Percentiles rank a stretch among this genome's conserved stretches.
Evolutionary conservation across 495 filamentous ascomycete genomes (phyloP).

Genomic region (Aspergillus sclerotiicarbonarius): DNA sequence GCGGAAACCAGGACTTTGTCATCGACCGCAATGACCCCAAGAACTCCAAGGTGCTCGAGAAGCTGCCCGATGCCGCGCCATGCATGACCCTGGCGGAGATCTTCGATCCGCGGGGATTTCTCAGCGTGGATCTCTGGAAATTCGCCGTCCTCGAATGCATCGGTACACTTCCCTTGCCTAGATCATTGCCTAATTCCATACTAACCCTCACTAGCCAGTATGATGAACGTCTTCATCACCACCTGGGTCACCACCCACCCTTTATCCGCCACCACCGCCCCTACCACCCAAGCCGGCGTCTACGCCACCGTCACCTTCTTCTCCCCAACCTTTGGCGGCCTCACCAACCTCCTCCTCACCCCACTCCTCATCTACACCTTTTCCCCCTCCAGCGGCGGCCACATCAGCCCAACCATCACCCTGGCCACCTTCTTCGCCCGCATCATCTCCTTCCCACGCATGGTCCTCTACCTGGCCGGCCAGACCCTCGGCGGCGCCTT

Average conservation of each 20-base stretch:
- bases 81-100: slow-evolving; percentile 38
- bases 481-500: slow-evolving; percentile 45
- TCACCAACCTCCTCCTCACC: slow-evolving; percentile 46
- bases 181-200: too few relatives aligned
- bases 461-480: slow-evolving; percentile 41
- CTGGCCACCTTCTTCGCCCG: slow-evolving; percentile 51
- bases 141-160: slow-evolving; percentile 41
- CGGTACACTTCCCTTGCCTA: slow-evolving; percentile 21
- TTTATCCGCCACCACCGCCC: slow-evolving; percentile 13
- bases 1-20: slow-evolving; percentile 47
- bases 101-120: slow-evolving; percentile 38
- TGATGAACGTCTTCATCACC: slow-evolving; percentile 30
- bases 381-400: slow-evolving; percentile 49
- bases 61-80: slow-evolving; percentile 45
- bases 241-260: slow-evolving; percentile 26
- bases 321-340: slow-evolving; percentile 33
- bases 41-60: slow-evolving; percentile 32
- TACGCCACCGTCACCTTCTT: slow-evolving; percentile 30
- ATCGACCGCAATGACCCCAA: slow-evolving; percentile 37
- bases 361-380: slow-evolving; percentile 51
- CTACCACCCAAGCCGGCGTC: slow-evolving; percentile 22
- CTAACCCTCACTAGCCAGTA: slow-evolving; percentile 14
- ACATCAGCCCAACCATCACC: slow-evolving; percentile 53
- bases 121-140: slow-evolving; percentile 43
- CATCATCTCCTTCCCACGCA: slow-evolving; percentile 46